Base-by-base conservation (phyloP, 2,329 filamentous ascomycete species). In the Ascosphaera pollenicola region DNA sequence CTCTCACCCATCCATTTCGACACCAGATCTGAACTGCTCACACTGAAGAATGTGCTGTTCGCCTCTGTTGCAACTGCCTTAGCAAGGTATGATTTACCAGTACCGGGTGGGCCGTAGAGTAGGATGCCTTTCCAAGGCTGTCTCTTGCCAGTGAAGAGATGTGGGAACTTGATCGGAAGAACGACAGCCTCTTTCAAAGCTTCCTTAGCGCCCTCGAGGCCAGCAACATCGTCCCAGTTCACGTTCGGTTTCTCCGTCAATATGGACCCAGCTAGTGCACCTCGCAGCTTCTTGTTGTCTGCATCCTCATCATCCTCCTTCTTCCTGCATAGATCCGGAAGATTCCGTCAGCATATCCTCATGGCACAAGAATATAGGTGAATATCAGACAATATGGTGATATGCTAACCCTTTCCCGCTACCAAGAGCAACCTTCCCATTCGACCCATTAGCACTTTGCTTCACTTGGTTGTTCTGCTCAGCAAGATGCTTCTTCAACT, bases 1-100 rank as follows among this genome's bases (percentile, higher is more conserved):
- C 81, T 91, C 61, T 98, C 89, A 64, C 89, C 89, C 89, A 98
- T 98, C 89, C 89, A 98, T 57, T 98, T 98, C 58, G 83, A 93
- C 44, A 98, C 89, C 58, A 98, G 59, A 56, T 98, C 89, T 54
- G 83, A 92, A 67, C 82, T 92, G 61, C 82, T 92, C 47, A 98
- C 87, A 53, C 84, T 94, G 69, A 98, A 98, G 57, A 98, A 98
- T 3, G 89, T 95, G 60, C 85, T 94, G 60, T 98, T 95, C 42
- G 89, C 89, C 61, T 98, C 89, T 15, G 89, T 98, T 39, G 89
- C 89, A 38, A 98, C 87, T 2, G 89, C 89, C 60, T 95, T 98
- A 45, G 89, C 89, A 40, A 98, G 65, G 58, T 94, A 94, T 65
- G 80, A 89, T 66, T 98, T 98, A 63, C 89, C 89, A 3, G 89